Conservation (phyloP, 2,329 filamentous ascomycete species). For the Ramichloridium luteum region DNA sequence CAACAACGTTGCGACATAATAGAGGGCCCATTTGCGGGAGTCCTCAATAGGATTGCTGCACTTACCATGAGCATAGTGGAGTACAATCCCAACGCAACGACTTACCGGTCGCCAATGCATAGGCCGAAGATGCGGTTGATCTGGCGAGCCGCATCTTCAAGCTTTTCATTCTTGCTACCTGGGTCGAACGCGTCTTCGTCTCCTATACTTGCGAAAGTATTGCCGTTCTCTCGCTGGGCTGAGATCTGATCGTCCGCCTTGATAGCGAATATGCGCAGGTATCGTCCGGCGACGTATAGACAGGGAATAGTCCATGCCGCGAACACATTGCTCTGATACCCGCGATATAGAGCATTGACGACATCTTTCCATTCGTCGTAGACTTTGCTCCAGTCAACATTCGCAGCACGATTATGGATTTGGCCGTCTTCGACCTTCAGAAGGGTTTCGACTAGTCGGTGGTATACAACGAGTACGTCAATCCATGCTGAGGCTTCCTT, state of each 20-base stretch:
- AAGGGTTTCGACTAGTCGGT: constrained; percentile 68
- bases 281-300: constrained; percentile 76
- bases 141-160: constrained; percentile 81
- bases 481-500: constrained; percentile 69
- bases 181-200: constrained; percentile 80
- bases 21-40: constrained; percentile 95
- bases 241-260: constrained; percentile 64
- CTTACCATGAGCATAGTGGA: constrained; percentile 15
- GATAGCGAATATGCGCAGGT: constrained; percentile 78
- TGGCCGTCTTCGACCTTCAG: constrained; percentile 49
- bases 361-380: constrained; percentile 86
- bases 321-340: constrained; percentile 64
- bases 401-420: constrained; percentile 29
- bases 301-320: constrained; percentile 88
- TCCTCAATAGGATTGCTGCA: constrained; percentile 66
- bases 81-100: constrained; percentile 9
- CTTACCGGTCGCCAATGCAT: constrained; percentile 78
- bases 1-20: constrained; percentile 83
- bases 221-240: constrained; percentile 31
- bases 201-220: constrained; percentile 41
- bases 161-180: constrained; percentile 63
- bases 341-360: constrained; percentile 61
- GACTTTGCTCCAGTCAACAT: constrained; percentile 63
- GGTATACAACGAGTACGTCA: constrained; percentile 72
- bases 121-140: constrained; percentile 87